Evolutionary conservation across 768 basidiomycete genomes (phyloP).

Genomic region (Jaapia argillacea): DNA sequence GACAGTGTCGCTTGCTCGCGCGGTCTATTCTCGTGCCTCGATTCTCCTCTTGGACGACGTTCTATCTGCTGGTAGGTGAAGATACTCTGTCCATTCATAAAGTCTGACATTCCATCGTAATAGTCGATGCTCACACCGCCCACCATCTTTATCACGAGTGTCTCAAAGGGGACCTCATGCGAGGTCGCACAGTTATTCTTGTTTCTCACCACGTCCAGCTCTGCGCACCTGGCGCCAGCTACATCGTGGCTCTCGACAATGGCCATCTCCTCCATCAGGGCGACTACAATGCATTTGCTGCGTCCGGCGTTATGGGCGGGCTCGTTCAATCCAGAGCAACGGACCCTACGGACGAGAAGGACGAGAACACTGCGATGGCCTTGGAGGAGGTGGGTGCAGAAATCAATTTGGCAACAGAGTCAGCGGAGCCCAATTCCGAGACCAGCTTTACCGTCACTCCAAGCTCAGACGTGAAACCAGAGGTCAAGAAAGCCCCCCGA

Average conservation of each 20-base stretch:
- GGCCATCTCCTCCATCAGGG: conserved; percentile 75
- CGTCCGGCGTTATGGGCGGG: conserved; percentile 54
- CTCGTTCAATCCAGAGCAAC: conserved; percentile 49
- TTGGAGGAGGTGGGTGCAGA: conserved; percentile 19
- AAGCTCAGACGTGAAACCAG: conserved; percentile 16
- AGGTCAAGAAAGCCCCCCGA: conserved; percentile 50
- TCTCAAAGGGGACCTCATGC: conserved; percentile 67
- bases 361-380: conserved; percentile 25
- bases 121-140: conserved; percentile 81
- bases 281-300: conserved; percentile 47
- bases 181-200: conserved; percentile 74
- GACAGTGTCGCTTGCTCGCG: conserved; percentile 72
- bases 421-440: conserved; percentile 27
- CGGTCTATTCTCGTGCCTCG: conserved; percentile 83
- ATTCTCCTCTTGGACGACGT: conserved; percentile 82
- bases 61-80: conserved; percentile 30
- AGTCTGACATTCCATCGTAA: conserved; percentile 1
- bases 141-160: conserved; percentile 76
- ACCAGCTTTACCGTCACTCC: conserved; percentile 33
- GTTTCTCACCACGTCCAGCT: conserved; percentile 94
- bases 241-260: conserved; percentile 78
- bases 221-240: conserved; percentile 68
- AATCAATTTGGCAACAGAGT: conserved; percentile 20
- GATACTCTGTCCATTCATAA: not conserved
- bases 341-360: conserved; percentile 31